These are phyloP conservation scores for Alloteropsis semialata DNA, from an alignment of 176 grass and related monocot genomes.

Conservation along the genomic window DNA sequence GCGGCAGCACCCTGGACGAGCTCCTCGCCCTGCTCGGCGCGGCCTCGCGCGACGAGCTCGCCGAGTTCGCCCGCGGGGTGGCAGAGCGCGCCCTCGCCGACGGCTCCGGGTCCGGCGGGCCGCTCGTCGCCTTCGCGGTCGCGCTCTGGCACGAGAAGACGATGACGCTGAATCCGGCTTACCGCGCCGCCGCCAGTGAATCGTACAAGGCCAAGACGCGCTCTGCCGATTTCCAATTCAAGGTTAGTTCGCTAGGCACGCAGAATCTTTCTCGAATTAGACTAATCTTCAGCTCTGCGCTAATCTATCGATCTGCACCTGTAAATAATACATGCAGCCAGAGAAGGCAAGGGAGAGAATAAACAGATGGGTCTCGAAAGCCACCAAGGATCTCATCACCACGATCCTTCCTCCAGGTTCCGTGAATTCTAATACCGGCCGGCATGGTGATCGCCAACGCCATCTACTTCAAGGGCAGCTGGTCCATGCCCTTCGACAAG, in stretches of 20 bases:
- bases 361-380: conserved; percentile 8
- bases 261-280: no score
- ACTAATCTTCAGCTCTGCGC: no score
- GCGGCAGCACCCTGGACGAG: background rate
- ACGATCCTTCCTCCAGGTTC: background rate
- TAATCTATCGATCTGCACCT: background rate
- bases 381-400: conserved; percentile 24
- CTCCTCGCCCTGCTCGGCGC: conserved; percentile 15
- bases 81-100: background rate
- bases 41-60: background rate
- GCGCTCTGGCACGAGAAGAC: conserved; percentile 28
- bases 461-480: conserved; percentile 10
- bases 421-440: background rate
- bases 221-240: conserved; percentile 3
- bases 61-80: background rate
- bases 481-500: background rate
- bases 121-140: conserved; percentile 17
- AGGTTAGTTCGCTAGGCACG: background rate
- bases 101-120: background rate
- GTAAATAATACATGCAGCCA: background rate
- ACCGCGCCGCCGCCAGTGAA: background rate
- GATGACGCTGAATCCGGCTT: conserved; percentile 9
- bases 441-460: conserved; percentile 32
- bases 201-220: background rate
- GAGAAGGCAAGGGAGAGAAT: background rate